Conservation (phyloP, 2,329 filamentous ascomycete genomes). For the Beauveria rudraprayagi region DNA sequence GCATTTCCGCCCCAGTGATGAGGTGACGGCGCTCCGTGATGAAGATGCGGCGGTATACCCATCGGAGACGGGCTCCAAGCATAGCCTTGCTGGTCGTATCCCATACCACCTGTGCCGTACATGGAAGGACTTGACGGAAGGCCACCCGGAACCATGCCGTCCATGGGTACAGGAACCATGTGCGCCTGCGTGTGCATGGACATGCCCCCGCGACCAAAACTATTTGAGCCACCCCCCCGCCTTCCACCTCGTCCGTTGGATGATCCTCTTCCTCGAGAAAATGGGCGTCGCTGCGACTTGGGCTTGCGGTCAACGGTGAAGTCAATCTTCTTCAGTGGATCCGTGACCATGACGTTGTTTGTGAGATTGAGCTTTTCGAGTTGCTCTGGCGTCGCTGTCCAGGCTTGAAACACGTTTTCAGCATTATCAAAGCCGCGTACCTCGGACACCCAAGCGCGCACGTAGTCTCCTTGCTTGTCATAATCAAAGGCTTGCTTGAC, state of each 20-base stretch:
- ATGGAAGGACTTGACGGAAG: slow-evolving; percentile 1
- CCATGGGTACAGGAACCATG: background rate
- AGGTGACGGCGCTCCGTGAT: background rate
- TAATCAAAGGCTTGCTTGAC: slow-evolving; percentile 76
- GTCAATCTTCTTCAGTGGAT: slow-evolving; percentile 57
- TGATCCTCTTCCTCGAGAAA: slow-evolving; percentile 19
- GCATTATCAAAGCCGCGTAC: slow-evolving; percentile 44
- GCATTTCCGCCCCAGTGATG: background rate
- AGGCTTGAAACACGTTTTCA: slow-evolving; percentile 61
- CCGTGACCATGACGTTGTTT: slow-evolving; percentile 56
- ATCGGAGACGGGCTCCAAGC: background rate
- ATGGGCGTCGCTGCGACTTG: slow-evolving; percentile 17
- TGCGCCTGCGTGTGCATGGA: background rate
- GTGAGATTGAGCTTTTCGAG: slow-evolving; percentile 48
- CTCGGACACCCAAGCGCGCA: slow-evolving; percentile 67
- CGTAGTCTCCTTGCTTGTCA: slow-evolving; percentile 60
- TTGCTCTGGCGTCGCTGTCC: slow-evolving; percentile 52
- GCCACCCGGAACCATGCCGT: background rate
- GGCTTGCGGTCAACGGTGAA: slow-evolving; percentile 50
- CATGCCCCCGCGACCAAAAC: slow-evolving; percentile 5
- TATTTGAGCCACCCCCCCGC: slow-evolving; percentile 14
- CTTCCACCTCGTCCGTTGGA: slow-evolving; percentile 9
- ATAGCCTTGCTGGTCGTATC: slow-evolving; percentile 4
- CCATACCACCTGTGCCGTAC: background rate
- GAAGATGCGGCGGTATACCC: background rate